Evolutionary conservation across 176 grass and related monocot genomes (phyloP).

Genomic region (Carex scoparia): DNA sequence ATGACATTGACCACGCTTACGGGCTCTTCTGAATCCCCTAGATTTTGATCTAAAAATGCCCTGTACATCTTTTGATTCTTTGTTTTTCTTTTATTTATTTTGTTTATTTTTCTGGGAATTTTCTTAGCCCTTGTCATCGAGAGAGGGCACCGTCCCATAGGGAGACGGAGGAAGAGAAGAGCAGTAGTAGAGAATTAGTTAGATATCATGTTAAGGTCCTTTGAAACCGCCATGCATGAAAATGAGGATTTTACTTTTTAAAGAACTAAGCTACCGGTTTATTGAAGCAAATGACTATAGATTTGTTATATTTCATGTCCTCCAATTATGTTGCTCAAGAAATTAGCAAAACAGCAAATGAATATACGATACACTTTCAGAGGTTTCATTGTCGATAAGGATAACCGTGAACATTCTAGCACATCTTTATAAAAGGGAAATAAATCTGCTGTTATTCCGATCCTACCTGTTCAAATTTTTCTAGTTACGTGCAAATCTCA

Average conservation of each 20-base stretch:
- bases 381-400: too few relatives aligned
- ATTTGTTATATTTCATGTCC: neutral
- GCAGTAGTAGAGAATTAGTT: neutral
- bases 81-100: neutral
- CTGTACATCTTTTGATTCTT: neutral
- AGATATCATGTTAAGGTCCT: neutral
- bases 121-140: neutral
- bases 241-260: neutral
- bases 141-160: neutral
- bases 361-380: too few relatives aligned
- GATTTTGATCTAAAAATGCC: constrained; percentile 4
- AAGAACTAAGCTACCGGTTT: neutral
- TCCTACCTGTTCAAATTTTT: too few relatives aligned
- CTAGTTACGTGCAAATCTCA: too few relatives aligned
- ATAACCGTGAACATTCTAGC: too few relatives aligned
- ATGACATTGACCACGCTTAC: constrained; percentile 70
- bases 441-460: too few relatives aligned
- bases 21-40: constrained; percentile 49
- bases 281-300: neutral
- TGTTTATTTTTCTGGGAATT: neutral
- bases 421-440: too few relatives aligned
- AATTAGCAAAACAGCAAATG: neutral
- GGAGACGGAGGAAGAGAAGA: neutral
- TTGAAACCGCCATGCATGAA: neutral
- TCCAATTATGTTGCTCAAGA: neutral